phyloP scores from a whole-genome alignment of 371 early-diverging fungal genomes.

The Synchytrium microbalum region DNA sequence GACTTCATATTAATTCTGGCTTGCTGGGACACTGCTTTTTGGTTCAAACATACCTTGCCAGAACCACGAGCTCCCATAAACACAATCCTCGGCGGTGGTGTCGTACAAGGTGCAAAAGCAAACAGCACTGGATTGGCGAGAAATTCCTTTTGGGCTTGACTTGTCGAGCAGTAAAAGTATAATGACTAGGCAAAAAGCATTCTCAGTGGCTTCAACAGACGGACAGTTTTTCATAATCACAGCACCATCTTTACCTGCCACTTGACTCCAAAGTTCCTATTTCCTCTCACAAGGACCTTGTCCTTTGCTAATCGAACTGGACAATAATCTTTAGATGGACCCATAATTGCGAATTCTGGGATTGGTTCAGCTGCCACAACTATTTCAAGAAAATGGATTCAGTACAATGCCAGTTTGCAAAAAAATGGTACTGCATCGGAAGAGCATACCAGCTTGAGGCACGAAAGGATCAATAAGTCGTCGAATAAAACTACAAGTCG shows the following conservation, averaged over 20 bases:
- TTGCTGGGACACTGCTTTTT: neutral
- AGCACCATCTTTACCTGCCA: slow-evolving; percentile 26
- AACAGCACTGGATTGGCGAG: slow-evolving; percentile 29
- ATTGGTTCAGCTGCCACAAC: neutral
- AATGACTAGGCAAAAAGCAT: slow-evolving; percentile 13
- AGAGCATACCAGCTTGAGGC: slow-evolving; percentile 28
- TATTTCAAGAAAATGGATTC: neutral
- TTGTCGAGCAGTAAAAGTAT: slow-evolving; percentile 28
- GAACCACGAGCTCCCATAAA: slow-evolving; percentile 32
- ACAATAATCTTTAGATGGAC: slow-evolving; percentile 38
- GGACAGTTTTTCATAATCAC: too few relatives aligned
- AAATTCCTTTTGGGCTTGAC: slow-evolving; percentile 32
- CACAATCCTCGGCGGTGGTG: slow-evolving; percentile 39
- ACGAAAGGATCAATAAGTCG: slow-evolving; percentile 34
- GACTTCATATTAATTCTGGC: neutral
- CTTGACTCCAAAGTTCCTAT: slow-evolving; percentile 18
- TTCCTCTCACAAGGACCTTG: slow-evolving; percentile 28
- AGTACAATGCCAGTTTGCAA: neutral
- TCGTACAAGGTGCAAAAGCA: slow-evolving; percentile 10
- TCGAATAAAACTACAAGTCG: neutral
- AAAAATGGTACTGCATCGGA: neutral
- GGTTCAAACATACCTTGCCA: slow-evolving; percentile 17
- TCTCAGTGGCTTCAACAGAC: neutral
- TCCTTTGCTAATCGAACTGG: slow-evolving; percentile 31
- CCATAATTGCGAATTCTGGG: slow-evolving; percentile 23